These are phyloP conservation scores for Chenopodium suecicum DNA, from an alignment of 148 eudicot species.

Conservation along the genomic window DNA sequence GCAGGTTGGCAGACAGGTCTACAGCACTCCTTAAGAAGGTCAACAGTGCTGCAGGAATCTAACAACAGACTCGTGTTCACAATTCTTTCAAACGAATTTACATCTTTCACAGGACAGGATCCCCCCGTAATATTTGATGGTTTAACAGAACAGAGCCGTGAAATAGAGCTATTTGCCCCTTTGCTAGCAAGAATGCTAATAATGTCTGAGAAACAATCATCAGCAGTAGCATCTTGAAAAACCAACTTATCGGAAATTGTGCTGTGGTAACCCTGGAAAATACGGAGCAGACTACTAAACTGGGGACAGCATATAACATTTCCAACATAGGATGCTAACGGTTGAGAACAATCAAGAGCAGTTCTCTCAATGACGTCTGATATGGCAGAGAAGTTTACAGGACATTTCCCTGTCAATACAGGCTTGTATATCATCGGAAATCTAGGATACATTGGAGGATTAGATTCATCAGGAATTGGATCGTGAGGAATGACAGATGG, in stretches of 20 bases:
- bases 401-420: conserved; percentile 83
- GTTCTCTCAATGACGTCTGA: conserved; percentile 77
- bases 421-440: conserved; percentile 77
- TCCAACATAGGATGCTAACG: conserved; percentile 66
- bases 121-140: conserved; percentile 87
- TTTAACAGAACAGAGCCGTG: conserved; percentile 67
- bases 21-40: conserved; percentile 93
- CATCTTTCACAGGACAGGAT: conserved; percentile 82
- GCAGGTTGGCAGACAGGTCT: conserved; percentile 85
- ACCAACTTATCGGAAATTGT: conserved; percentile 58
- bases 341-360: conserved; percentile 78
- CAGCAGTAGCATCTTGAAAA: conserved; percentile 53
- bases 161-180: conserved; percentile 77
- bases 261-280: conserved; percentile 80
- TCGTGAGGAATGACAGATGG: conserved; percentile 79
- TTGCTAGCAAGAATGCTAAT: conserved; percentile 73
- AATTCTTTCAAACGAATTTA: conserved; percentile 55
- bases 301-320: conserved; percentile 96
- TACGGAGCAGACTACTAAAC: conserved; percentile 70
- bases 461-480: conserved; percentile 52
- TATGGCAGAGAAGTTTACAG: conserved; percentile 83
- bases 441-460: conserved; percentile 77
- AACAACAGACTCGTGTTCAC: conserved; percentile 83
- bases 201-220: conserved; percentile 84
- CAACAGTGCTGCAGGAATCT: conserved; percentile 79